Evolutionary conservation across 495 filamentous ascomycete genomes (phyloP).

Genomic region (Paragyromitra xinjiangensis): DNA sequence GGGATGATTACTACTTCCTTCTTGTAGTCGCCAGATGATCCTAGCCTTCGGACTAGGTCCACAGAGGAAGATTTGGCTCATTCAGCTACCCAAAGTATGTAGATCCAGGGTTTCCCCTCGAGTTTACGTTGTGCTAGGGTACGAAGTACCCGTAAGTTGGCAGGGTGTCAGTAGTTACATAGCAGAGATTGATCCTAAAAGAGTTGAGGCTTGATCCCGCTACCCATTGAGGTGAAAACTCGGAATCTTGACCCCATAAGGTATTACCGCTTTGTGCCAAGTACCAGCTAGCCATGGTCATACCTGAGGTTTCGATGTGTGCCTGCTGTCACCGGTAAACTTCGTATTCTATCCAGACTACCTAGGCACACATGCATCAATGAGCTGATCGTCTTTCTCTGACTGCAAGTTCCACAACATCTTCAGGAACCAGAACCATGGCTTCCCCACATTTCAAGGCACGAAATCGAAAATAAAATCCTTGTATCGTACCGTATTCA

Average conservation of each 20-base stretch:
- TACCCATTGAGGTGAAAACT: too few relatives aligned
- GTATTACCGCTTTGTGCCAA: background rate
- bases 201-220: too few relatives aligned
- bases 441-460: constrained; percentile 42
- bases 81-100: background rate
- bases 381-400: background rate
- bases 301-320: constrained; percentile 4
- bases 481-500: constrained; percentile 28
- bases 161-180: background rate
- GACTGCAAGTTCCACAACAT: constrained; percentile 17
- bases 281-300: background rate
- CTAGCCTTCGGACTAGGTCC: background rate
- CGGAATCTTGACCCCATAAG: background rate
- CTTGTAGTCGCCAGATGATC: background rate
- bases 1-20: background rate
- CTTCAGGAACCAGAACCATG: constrained; percentile 38
- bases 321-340: background rate
- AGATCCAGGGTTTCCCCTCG: background rate
- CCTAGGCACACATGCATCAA: constrained; percentile 2
- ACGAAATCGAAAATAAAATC: background rate
- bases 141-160: background rate
- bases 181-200: background rate
- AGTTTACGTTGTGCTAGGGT: background rate
- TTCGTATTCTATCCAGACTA: background rate
- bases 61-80: background rate